phyloP scores from a whole-genome alignment of 2,329 filamentous ascomycete species.

The Acrocalymma vagum region DNA sequence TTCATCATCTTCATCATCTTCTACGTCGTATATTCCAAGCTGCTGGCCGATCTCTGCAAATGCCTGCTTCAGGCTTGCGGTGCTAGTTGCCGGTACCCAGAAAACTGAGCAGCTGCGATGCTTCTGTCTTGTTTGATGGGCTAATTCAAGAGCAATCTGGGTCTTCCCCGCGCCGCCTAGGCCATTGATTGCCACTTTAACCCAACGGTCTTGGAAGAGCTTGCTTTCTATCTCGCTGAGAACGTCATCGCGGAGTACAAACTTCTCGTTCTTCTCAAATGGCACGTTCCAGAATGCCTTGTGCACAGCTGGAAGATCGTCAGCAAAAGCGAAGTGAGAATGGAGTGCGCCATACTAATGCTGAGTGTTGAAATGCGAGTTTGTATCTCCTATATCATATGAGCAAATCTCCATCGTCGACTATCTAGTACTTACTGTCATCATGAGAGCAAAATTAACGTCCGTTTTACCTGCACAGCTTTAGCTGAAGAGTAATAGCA shows the following conservation, averaged over 20 bases:
- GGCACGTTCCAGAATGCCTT: constrained; percentile 29
- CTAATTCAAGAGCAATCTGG: constrained; percentile 31
- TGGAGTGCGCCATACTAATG: no score
- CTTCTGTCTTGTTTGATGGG: constrained; percentile 26
- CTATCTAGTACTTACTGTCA: no score
- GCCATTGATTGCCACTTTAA: constrained; percentile 19
- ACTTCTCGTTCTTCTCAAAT: constrained; percentile 19
- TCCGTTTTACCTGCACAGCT: no score
- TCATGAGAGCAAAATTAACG: no score
- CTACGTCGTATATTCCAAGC: background rate
- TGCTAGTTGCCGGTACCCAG: constrained; percentile 29
- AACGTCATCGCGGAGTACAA: background rate
- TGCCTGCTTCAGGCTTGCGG: constrained; percentile 22
- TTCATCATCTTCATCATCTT: constrained; percentile 11
- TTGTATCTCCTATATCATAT: no score
- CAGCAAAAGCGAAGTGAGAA: no score
- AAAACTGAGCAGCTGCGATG: constrained; percentile 17
- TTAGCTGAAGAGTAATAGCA: no score
- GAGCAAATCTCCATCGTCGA: no score
- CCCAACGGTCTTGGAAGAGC: no score
- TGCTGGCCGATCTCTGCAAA: constrained; percentile 21
- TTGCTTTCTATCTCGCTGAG: constrained; percentile 18
- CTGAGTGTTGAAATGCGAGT: no score
- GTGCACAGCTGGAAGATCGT: no score
- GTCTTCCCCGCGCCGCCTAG: constrained; percentile 31